Conservation (phyloP, 1,284 basidiomycete genomes). For the Filobasidium uniguttulatum region DNA sequence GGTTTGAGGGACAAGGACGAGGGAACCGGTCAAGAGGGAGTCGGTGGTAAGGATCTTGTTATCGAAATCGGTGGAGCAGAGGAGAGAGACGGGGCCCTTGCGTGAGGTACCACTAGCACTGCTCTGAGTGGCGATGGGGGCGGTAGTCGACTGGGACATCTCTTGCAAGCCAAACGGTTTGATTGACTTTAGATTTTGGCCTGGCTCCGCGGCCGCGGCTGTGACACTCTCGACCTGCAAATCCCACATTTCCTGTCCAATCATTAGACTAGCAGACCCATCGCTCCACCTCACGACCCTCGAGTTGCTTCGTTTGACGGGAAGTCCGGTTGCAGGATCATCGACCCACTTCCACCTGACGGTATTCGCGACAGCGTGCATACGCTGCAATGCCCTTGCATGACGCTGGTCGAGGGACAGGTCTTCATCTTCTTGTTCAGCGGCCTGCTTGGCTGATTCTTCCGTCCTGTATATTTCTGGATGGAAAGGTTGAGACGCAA, state of each 20-base stretch:
- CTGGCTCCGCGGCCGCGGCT: not conserved
- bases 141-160: not conserved
- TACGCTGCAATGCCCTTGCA: slow-evolving; percentile 25
- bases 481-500: slow-evolving; percentile 31
- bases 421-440: slow-evolving; percentile 19
- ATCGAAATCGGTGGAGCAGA: slow-evolving; percentile 11
- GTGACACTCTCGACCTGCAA: slow-evolving; percentile 16
- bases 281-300: slow-evolving; percentile 37
- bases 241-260: slow-evolving; percentile 34
- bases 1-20: slow-evolving; percentile 11
- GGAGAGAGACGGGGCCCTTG: slow-evolving; percentile 8
- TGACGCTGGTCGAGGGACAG: slow-evolving; percentile 18
- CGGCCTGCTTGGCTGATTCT: slow-evolving; percentile 11
- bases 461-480: slow-evolving; percentile 24
- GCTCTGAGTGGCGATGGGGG: not conserved
- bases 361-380: slow-evolving; percentile 34
- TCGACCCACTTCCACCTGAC: slow-evolving; percentile 34
- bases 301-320: slow-evolving; percentile 29
- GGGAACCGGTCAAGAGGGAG: slow-evolving; percentile 12
- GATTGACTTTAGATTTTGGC: slow-evolving; percentile 2
- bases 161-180: slow-evolving; percentile 6
- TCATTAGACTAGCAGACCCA: slow-evolving; percentile 31
- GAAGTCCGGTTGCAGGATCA: slow-evolving; percentile 25
- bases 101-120: not conserved
- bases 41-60: slow-evolving; percentile 11